These are phyloP conservation scores for Lactarius indigo DNA, from an alignment of 768 basidiomycete species.

Conservation along the genomic window DNA sequence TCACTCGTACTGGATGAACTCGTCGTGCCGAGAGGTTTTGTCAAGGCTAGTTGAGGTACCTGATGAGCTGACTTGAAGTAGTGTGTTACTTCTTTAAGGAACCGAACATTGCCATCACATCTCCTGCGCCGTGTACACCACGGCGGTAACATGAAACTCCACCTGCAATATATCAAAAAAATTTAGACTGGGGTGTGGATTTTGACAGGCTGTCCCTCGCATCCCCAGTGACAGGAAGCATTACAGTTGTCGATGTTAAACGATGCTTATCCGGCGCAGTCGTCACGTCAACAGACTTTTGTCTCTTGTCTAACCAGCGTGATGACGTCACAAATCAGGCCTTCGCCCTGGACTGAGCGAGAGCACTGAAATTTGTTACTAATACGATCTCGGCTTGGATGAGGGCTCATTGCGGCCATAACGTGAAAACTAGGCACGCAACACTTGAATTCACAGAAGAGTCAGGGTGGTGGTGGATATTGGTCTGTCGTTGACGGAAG, in stretches of 20 bases:
- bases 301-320: not conserved
- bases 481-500: not conserved
- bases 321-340: not conserved
- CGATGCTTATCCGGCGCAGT: not conserved
- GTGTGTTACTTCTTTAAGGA: not conserved
- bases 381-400: not conserved
- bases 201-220: not conserved
- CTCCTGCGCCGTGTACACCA: not conserved
- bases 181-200: not conserved
- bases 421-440: not conserved
- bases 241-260: not conserved
- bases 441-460: not conserved
- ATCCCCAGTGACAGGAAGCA: not conserved
- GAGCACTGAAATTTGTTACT: not conserved
- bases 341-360: not conserved
- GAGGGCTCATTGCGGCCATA: not conserved
- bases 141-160: not conserved
- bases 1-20: not conserved
- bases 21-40: not conserved
- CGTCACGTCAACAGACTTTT: not conserved
- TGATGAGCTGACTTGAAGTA: not conserved
- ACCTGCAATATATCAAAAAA: not conserved
- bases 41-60: not conserved
- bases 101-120: not conserved
- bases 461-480: not conserved